Conservation (phyloP, 1,284 basidiomycete genomes). For the Sparassis latifolia region DNA sequence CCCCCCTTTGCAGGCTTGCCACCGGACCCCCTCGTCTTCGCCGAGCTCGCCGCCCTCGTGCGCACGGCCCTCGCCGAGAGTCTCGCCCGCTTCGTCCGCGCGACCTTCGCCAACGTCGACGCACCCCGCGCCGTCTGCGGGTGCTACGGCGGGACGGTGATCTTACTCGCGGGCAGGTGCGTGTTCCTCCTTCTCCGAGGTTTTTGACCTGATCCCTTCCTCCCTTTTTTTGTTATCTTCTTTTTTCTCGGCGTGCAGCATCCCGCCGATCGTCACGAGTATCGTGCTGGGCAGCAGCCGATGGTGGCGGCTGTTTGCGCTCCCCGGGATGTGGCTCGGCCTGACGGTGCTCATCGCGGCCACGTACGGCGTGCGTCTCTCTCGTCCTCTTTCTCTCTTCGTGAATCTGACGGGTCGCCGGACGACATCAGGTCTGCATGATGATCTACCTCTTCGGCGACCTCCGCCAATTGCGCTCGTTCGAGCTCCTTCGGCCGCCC, state of each 20-base stretch:
- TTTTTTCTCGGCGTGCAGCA: constrained; percentile 14
- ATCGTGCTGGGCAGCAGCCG: constrained; percentile 37
- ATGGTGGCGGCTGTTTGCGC: constrained; percentile 51
- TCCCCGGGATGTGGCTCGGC: constrained; percentile 68
- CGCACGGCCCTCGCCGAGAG: constrained; percentile 57
- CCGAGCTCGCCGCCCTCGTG: constrained; percentile 48
- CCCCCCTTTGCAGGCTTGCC: not conserved
- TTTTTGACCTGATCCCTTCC: not conserved
- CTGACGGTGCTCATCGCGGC: constrained; percentile 56
- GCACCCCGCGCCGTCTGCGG: constrained; percentile 64
- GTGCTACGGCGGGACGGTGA: constrained; percentile 48
- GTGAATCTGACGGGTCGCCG: not conserved
- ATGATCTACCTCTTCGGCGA: constrained; percentile 81
- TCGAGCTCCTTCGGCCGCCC: constrained; percentile 62
- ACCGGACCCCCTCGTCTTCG: constrained; percentile 57
- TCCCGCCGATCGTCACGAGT: constrained; percentile 47
- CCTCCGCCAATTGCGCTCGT: constrained; percentile 68
- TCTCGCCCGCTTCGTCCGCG: constrained; percentile 60
- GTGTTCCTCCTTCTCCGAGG: not conserved
- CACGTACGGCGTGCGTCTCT: constrained; percentile 46
- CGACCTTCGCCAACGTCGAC: constrained; percentile 72
- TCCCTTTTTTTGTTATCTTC: no score
- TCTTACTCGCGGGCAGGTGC: constrained; percentile 25
- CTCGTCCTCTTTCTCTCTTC: not conserved
- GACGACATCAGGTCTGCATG: constrained; percentile 32